A percentile compares a stretch with the other conserved stretches of the same genome.
These are phyloP conservation scores for Rhodotorula graminis DNA, from an alignment of 768 basidiomycete genomes.

Conservation along the genomic window DNA sequence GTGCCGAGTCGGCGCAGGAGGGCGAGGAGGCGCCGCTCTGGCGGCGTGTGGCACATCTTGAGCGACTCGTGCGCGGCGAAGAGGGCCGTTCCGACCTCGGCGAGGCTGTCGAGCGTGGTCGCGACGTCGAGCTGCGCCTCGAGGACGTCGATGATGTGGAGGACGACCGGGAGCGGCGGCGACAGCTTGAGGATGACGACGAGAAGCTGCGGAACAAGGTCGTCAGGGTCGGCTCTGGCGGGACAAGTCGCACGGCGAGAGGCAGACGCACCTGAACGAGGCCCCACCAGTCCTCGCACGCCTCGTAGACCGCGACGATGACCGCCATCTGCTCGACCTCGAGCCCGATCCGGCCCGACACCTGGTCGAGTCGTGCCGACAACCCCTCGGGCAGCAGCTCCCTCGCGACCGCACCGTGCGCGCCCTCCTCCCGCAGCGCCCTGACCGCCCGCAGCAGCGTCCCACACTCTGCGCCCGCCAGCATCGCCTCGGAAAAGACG, in stretches of 20 bases:
- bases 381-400: constrained; percentile 9
- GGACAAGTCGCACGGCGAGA: neutral
- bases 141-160: constrained; percentile 20
- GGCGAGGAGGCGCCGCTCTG: constrained; percentile 6
- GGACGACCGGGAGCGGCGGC: neutral
- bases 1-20: neutral
- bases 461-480: neutral
- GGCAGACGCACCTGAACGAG: constrained; percentile 16
- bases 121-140: constrained; percentile 12
- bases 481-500: neutral
- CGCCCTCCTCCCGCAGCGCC: neutral
- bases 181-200: constrained; percentile 4
- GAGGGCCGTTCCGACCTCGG: constrained; percentile 8
- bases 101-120: constrained; percentile 13
- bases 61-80: neutral
- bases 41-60: neutral
- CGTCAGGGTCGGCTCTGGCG: neutral
- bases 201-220: neutral
- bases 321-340: constrained; percentile 3
- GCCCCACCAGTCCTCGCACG: constrained; percentile 1
- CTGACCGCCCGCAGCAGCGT: neutral
- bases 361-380: neutral
- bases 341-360: neutral
- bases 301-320: constrained; percentile 2
- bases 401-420: constrained; percentile 16